Evolutionary conservation across 305 asterid genomes (phyloP).

Genomic region (Nicotiana rustica): DNA sequence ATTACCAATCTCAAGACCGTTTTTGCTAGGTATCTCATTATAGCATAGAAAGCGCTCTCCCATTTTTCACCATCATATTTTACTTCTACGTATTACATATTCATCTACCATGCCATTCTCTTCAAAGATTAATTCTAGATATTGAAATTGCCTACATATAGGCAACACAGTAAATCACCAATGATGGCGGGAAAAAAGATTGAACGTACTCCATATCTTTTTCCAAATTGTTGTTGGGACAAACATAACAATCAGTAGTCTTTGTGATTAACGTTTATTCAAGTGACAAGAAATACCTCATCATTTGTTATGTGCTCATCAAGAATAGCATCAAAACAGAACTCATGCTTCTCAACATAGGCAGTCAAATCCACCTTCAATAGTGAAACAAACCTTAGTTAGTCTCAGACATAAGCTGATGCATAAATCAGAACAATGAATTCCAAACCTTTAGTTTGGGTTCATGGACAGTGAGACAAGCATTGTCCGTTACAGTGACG

Average conservation of each 20-base stretch:
- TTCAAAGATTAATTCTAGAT: slow-evolving; percentile 2
- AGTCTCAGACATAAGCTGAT: neutral
- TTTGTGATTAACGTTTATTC: neutral
- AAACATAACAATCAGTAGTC: neutral
- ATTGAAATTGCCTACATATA: neutral
- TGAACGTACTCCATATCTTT: neutral
- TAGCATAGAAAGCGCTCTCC: neutral
- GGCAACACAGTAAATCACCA: neutral
- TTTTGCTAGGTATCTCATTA: neutral
- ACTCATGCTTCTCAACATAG: slow-evolving; percentile 96
- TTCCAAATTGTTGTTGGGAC: slow-evolving; percentile 17
- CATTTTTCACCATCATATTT: neutral
- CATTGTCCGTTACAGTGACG: slow-evolving; percentile 79
- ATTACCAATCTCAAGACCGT: neutral
- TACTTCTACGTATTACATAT: neutral
- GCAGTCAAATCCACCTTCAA: slow-evolving; percentile 98
- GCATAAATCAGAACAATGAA: slow-evolving; percentile 24
- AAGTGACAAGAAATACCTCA: slow-evolving; percentile 65
- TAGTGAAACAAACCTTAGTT: slow-evolving; percentile 49
- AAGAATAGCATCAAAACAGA: slow-evolving; percentile 98
- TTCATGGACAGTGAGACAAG: slow-evolving; percentile 86
- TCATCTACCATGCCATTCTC: slow-evolving; percentile 2
- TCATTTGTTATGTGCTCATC: slow-evolving; percentile 92
- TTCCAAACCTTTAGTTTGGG: slow-evolving; percentile 87
- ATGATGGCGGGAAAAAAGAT: neutral